Conservation (phyloP, 2,329 filamentous ascomycete genomes). For the Trichoderma sp. region DNA sequence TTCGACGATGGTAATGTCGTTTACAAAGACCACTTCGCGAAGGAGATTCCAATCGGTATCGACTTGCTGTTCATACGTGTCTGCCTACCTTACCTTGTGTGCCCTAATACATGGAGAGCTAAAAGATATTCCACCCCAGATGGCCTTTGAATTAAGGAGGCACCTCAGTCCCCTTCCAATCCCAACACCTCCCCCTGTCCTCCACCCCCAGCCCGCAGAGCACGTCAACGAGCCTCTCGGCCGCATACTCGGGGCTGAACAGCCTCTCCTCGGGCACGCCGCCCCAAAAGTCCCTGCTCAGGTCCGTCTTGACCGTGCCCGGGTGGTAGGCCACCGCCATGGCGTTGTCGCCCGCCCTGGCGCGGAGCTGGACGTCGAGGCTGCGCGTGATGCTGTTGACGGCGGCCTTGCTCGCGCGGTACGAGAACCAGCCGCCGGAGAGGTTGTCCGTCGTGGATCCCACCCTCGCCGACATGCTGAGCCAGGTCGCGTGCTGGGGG, state of each 20-base stretch:
- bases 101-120: background rate
- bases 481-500: slow-evolving; percentile 62
- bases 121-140: too few species aligned
- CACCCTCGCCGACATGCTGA: slow-evolving; percentile 78
- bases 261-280: slow-evolving; percentile 63
- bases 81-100: background rate
- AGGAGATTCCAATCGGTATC: background rate
- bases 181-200: slow-evolving; percentile 66
- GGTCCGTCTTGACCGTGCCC: slow-evolving; percentile 75
- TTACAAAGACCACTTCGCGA: background rate
- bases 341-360: slow-evolving; percentile 61
- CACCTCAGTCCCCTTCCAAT: slow-evolving; percentile 68
- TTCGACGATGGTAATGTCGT: background rate
- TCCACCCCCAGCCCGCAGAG: slow-evolving; percentile 52
- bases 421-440: slow-evolving; percentile 80
- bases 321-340: slow-evolving; percentile 74
- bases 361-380: slow-evolving; percentile 67
- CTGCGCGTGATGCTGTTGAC: slow-evolving; percentile 72
- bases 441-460: slow-evolving; percentile 73
- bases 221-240: slow-evolving; percentile 64
- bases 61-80: background rate
- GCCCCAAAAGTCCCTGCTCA: slow-evolving; percentile 73
- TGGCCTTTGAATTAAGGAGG: too few species aligned
- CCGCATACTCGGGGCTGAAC: slow-evolving; percentile 68
- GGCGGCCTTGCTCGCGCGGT: slow-evolving; percentile 74